Base-by-base conservation (phyloP, 2,329 filamentous ascomycete species). In the Dactylellina cionopaga region DNA sequence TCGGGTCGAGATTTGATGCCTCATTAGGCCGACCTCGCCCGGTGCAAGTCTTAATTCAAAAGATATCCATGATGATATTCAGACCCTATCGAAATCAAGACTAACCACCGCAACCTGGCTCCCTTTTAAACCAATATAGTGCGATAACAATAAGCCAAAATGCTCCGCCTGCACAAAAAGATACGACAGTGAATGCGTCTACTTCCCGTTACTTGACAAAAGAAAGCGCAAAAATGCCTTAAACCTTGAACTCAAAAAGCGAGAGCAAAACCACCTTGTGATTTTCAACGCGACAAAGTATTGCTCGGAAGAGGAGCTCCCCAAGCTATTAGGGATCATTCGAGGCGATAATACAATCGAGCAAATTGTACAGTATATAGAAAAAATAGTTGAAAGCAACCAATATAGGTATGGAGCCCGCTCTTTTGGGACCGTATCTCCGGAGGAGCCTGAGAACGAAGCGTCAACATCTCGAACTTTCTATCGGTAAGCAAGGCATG, bases 241-340 rank as follows among this genome's bases (percentile, higher is more conserved):
- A 17, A 46, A 59, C 29, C 58, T 49, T 43, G 66, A 71, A 43
- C 6, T 39, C 5, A 56, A 51, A 49, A 46, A 41, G 17, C 47
- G 52, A 10, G 66, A 71, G 29, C 58, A 64, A 37, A 44, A 58
- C n/a, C 51, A 64, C 11, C 44, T 71, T 6, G 46, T 51, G 31
- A 71, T 71, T 19, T 64, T 71, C 27, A 71, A 71, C 49, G 66
- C 66, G 4, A 71, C 66, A n/a, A 71, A 71, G 17, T 71, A 71
- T 15, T 71, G 66, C 35, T 37, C 66, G 5, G 59, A 64, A n/a
- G 66, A 71, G 11, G 66, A 71, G 54, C 66, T 71, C 25, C 66
- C 66, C 3, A 39, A 41, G 3, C 27, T 71, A 3, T 35, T 71
- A 17, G 66, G 64, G n/a, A 25, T 58, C 6, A 64, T 71, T 24